phyloP scores from a whole-genome alignment of 1,284 basidiomycete genomes.

The Ganoderma resinaceum region DNA sequence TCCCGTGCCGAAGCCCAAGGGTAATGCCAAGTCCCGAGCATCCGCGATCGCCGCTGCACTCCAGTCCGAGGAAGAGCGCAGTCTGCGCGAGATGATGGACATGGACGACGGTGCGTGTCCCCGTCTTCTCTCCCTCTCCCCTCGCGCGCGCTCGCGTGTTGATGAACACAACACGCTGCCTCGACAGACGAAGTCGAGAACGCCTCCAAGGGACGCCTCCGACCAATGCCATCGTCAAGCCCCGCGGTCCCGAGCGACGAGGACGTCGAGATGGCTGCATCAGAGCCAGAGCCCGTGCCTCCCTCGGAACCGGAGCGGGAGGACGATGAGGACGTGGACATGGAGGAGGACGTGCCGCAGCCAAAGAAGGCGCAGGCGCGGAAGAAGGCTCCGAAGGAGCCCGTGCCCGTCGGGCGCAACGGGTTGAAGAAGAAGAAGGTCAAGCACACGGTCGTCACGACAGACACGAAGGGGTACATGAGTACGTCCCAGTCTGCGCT shows the following conservation, averaged over 20 bases:
- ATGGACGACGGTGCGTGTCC: constrained; percentile 66
- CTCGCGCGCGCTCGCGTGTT: not conserved
- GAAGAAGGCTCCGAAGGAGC: constrained; percentile 65
- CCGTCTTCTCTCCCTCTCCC: not conserved
- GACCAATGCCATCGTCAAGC: constrained; percentile 1
- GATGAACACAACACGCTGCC: not conserved
- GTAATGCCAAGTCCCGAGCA: constrained; percentile 43
- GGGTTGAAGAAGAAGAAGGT: constrained; percentile 76
- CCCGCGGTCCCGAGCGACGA: constrained; percentile 19
- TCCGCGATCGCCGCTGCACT: constrained; percentile 24
- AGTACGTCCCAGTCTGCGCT: constrained; percentile 49
- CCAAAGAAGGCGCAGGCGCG: constrained; percentile 51
- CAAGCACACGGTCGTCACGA: constrained; percentile 58
- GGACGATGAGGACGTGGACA: constrained; percentile 35
- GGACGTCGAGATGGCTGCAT: constrained; percentile 49
- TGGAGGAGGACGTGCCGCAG: constrained; percentile 46
- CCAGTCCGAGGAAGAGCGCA: constrained; percentile 46
- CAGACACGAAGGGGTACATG: constrained; percentile 75
- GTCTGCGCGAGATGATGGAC: constrained; percentile 74
- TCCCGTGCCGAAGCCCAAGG: constrained; percentile 35
- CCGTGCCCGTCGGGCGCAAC: constrained; percentile 70
- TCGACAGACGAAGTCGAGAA: constrained; percentile 26
- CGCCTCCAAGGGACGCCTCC: constrained; percentile 19
- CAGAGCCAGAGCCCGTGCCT: constrained; percentile 9
- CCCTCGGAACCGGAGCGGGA: constrained; percentile 35